These are phyloP conservation scores for Fusarium odoratissimum DNA, from an alignment of 2,329 filamentous ascomycete species.

Conservation along the genomic window DNA sequence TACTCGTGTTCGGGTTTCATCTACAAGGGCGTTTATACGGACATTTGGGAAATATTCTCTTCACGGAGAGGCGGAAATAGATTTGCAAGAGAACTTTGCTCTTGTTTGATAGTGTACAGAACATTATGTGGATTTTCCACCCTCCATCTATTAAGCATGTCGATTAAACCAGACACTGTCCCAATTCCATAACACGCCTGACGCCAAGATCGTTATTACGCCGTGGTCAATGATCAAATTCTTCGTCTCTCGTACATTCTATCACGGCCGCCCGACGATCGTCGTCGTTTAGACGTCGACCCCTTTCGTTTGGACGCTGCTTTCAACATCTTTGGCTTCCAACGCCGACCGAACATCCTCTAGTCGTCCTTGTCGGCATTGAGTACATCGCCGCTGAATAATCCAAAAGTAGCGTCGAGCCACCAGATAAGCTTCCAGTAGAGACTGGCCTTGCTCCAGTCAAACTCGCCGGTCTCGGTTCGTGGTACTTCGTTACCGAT, in stretches of 20 bases:
- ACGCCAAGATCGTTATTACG: conserved; percentile 43
- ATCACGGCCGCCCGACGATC: conserved; percentile 8
- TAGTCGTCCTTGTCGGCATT: conserved; percentile 70
- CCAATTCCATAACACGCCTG: conserved; percentile 41
- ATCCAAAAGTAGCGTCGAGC: conserved; percentile 67
- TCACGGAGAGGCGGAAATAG: conserved; percentile 33
- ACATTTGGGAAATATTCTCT: conserved; percentile 38
- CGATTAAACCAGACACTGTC: conserved; percentile 22
- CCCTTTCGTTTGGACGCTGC: background rate
- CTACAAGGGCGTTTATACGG: conserved; percentile 38
- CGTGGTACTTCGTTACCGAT: conserved; percentile 82
- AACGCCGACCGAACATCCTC: conserved; percentile 15
- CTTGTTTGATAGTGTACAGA: conserved; percentile 40
- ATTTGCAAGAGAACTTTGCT: conserved; percentile 42
- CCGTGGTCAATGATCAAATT: conserved; percentile 41
- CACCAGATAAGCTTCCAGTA: conserved; percentile 77
- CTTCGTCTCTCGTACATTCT: conserved; percentile 44
- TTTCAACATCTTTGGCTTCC: conserved; percentile 15
- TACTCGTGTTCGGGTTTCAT: conserved; percentile 18
- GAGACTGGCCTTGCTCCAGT: conserved; percentile 74
- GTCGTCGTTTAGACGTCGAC: background rate
- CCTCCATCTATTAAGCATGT: conserved; percentile 35
- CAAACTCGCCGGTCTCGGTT: conserved; percentile 79
- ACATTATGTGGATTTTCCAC: conserved; percentile 39
- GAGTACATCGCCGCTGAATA: conserved; percentile 70